phyloP scores from a whole-genome alignment of 345 rosid species.

The Ricinus communis region DNA sequence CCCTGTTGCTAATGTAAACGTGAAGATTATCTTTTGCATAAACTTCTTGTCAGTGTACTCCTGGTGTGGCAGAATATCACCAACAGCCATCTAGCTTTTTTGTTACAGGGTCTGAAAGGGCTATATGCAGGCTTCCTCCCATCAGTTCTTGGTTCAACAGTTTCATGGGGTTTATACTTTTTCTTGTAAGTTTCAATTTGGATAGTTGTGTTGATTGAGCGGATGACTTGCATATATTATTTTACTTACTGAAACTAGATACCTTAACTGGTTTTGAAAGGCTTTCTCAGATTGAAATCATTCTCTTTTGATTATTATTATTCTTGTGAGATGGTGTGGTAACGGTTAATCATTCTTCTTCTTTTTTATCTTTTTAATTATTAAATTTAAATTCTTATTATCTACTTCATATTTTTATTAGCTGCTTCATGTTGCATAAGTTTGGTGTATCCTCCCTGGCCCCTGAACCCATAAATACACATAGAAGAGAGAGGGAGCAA shows the following conservation, averaged over 20 bases:
- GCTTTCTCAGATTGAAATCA: background rate
- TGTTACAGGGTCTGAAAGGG: slow-evolving; percentile 72
- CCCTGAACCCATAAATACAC: too few relatives aligned
- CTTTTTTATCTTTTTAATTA: too few relatives aligned
- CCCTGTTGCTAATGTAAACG: slow-evolving; percentile 1
- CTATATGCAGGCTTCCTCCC: slow-evolving; percentile 88
- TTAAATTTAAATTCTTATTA: too few relatives aligned
- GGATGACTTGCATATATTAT: background rate
- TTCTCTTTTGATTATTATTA: too few relatives aligned
- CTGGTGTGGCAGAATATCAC: background rate
- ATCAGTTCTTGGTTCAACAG: slow-evolving; percentile 79
- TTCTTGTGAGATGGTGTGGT: too few relatives aligned
- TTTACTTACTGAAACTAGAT: background rate
- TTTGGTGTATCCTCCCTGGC: too few relatives aligned
- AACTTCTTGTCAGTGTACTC: background rate
- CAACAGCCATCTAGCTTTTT: slow-evolving; percentile 5
- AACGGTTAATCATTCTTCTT: too few relatives aligned
- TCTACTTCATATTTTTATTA: too few relatives aligned
- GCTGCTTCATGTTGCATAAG: too few relatives aligned
- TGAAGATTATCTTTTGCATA: background rate
- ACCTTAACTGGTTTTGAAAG: background rate
- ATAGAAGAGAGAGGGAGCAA: too few relatives aligned
- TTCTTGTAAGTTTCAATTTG: slow-evolving; percentile 62
- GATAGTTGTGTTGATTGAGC: background rate
- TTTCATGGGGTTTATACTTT: slow-evolving; percentile 90